Evolutionary conservation across 140 eudicot genomes (phyloP), one percentile per base, ranked within the genome.

Genomic region (Cichorium intybus): DNA sequence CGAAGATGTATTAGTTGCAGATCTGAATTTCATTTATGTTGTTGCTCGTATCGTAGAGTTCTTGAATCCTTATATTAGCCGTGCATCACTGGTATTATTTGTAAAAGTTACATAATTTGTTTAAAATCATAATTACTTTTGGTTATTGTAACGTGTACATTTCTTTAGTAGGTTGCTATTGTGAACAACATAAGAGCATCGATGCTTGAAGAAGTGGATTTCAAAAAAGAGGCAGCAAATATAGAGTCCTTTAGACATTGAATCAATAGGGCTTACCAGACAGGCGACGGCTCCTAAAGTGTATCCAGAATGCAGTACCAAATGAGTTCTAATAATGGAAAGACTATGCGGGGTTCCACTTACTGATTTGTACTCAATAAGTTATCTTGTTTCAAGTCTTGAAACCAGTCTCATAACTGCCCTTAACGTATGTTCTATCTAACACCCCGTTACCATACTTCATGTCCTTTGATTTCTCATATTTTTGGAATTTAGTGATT

Each of bases 131-230:
- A 29, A 8, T 28, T 56, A 16, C 15, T 39, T 26, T n/a, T n/a
- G n/a, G n/a, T 59, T 46, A 24, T 64, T 66, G 6, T 70, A 62
- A 65, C 53, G 24, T 50, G 5, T 29, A 51, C 46, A 11, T 62
- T 39, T 74, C 16, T 68, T 60, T 37, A 43, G 35, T 79, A 92
- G 98, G 98, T 88, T 77, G 92, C 89, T 18, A 88, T 92, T 79
- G 95, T 92, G 66, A 88, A 85, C 73, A 96, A 92, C 74, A 92
- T 92, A 64, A 81, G 87, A 77, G 88, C 84, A 70, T 92, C 96
- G 3, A 92, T 92, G 98, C 98, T 92, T 63, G 98, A 92, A 71
- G 98, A 92, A 85, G 96, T 92, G 60, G 96, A 92, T 86, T 92
- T 92, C 66, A 92, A 78, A 10, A 92, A 92, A 79, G 98, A 92